These are phyloP conservation scores for Paramyrothecium sp. DNA, from an alignment of 2,329 filamentous ascomycete genomes.

Conservation along the genomic window DNA sequence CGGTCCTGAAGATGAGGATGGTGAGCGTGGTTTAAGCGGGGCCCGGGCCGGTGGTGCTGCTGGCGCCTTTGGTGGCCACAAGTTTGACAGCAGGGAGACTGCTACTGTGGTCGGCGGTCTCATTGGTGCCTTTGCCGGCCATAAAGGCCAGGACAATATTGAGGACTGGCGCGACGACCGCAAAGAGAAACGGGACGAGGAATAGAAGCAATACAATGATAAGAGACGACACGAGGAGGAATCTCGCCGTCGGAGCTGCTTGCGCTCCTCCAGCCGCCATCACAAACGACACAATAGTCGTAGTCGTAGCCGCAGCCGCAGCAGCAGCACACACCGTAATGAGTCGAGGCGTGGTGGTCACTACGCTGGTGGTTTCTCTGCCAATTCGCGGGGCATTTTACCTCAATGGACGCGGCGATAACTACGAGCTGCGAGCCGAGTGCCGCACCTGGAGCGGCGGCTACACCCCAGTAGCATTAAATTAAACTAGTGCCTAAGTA, in stretches of 20 bases:
- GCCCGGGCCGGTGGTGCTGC: constrained; percentile 37
- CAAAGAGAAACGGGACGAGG: constrained; percentile 37
- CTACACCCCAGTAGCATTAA: constrained; percentile 30
- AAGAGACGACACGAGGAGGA: constrained; percentile 8
- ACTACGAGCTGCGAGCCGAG: constrained; percentile 28
- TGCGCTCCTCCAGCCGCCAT: constrained; percentile 7
- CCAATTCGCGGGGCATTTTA: constrained; percentile 30
- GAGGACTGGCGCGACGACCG: constrained; percentile 37
- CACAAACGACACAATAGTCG: constrained; percentile 1
- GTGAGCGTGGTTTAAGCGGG: constrained; percentile 40
- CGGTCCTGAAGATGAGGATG: constrained; percentile 24
- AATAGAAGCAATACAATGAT: constrained; percentile 16
- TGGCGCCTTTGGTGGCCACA: constrained; percentile 38
- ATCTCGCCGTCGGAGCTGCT: constrained; percentile 10
- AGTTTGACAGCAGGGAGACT: constrained; percentile 34
- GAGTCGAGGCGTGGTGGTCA: constrained; percentile 12
- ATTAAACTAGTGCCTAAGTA: constrained; percentile 32
- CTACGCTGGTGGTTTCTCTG: constrained; percentile 32
- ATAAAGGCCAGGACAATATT: constrained; percentile 38
- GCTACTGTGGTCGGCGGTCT: constrained; percentile 36
- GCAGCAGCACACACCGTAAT: constrained; percentile 4
- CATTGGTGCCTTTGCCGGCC: constrained; percentile 38
- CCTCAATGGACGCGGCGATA: constrained; percentile 30
- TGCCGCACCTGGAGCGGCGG: constrained; percentile 30
- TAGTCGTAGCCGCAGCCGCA: no score